phyloP scores from a whole-genome alignment of 345 rosid species.

The Psidium friedrichsthalianum region DNA sequence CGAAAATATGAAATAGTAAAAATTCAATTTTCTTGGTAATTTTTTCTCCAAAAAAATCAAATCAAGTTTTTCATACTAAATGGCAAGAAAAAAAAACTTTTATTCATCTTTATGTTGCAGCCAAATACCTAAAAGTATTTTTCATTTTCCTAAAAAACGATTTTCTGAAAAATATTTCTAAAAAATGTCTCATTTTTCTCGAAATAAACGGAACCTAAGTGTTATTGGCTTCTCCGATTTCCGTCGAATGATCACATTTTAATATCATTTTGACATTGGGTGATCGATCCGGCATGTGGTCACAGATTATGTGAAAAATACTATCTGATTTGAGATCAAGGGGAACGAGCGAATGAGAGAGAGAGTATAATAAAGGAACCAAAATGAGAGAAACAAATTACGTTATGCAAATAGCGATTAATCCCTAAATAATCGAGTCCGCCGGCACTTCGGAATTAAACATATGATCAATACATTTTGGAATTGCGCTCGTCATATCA shows the following conservation, averaged over 20 bases:
- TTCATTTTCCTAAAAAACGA: too few species aligned
- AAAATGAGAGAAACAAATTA: rapidly evolving
- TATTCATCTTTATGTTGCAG: too few species aligned
- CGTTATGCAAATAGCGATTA: background rate
- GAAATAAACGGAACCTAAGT: background rate
- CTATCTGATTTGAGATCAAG: background rate
- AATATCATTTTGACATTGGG: rapidly evolving
- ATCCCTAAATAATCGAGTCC: background rate
- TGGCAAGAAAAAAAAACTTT: too few species aligned
- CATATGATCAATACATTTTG: background rate
- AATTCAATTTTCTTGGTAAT: too few species aligned
- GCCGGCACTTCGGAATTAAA: background rate
- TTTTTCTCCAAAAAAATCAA: too few species aligned
- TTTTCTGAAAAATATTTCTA: too few species aligned
- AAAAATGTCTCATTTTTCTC: too few species aligned
- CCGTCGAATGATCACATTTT: background rate
- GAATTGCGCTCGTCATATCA: background rate
- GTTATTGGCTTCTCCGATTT: too few species aligned
- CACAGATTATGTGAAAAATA: background rate
- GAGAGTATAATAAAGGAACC: background rate
- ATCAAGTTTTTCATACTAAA: too few species aligned
- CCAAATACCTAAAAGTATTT: too few species aligned
- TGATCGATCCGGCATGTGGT: background rate
- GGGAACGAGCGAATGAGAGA: background rate
- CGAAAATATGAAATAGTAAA: too few species aligned